Base-by-base conservation (phyloP, 306 rosid species). In the Calophaca sinica region DNA sequence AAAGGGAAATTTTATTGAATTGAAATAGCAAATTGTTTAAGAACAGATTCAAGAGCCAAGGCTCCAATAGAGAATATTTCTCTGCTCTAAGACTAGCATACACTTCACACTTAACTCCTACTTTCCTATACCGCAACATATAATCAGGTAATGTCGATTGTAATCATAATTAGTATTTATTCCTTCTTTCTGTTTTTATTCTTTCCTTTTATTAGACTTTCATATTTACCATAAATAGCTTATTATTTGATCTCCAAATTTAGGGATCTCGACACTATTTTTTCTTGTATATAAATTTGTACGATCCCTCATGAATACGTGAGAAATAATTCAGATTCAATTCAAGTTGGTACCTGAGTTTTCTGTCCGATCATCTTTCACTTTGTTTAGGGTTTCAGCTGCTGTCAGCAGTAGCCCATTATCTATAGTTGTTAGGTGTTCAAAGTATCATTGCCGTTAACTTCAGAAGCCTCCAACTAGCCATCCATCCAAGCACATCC, bases 1-100 rank as follows among this genome's bases (percentile, higher is more conserved):
- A 62, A 62, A 62, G n/a, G 49, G 29, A 48, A 62, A 13, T 36
- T 35, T 13, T 62, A 62, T 62, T 38, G 15, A 36, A 38, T 62
- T 32, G 20, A 35, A 33, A 35, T 36, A 35, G 44, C 10, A 60
- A 60, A 33, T n/a, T 60, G 20, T 60, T 60, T n/a, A 60, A 60
- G 66, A 60, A n/a, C 44, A 61, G 1, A 36, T 35, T 61, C 48
- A 36, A 2, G 62, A 9, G 38, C 62, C 62, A 9, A 55, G n/a
- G 6, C 29, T 55, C 36, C 13, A 11, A 55, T 55, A 55, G 13
- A 9, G n/a, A 8, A 8, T 55, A 28, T 28, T 29, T 33, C 35
- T 55, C 13, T 29, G 62, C 35, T 55, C 13, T 55, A 55, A 51
- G 29, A 55, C 35, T 9, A 28, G 61, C 36, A 55, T 28, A 28